Evolutionary conservation across 805 yeast genomes (phyloP).

Genomic region (Ogataea methylovora): DNA sequence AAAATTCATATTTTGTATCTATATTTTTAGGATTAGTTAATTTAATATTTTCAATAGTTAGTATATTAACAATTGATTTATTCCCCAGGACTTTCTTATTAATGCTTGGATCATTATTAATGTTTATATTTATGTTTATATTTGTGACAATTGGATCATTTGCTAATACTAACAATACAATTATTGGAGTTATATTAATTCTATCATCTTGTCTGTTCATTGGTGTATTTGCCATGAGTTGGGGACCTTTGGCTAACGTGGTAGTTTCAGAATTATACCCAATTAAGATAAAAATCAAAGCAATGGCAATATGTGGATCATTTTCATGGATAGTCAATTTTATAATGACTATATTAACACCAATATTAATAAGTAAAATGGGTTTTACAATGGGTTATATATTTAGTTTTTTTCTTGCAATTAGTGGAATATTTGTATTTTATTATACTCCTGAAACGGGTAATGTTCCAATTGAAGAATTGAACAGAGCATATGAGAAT

Average conservation of each 20-base stretch:
- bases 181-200: conserved; percentile 46
- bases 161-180: conserved; percentile 23
- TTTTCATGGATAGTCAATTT: conserved; percentile 60
- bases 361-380: conserved; percentile 52
- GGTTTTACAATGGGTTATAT: conserved; percentile 65
- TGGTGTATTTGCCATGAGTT: conserved; percentile 56
- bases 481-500: conserved; percentile 17
- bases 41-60: conserved; percentile 41
- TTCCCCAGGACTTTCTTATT: conserved; percentile 41
- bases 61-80: conserved; percentile 39
- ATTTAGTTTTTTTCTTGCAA: conserved; percentile 23
- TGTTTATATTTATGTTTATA: conserved; percentile 44
- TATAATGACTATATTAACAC: conserved; percentile 60
- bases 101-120: conserved; percentile 38
- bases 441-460: conserved; percentile 27
- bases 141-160: conserved; percentile 52
- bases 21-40: conserved; percentile 49
- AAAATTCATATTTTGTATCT: conserved; percentile 48
- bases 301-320: conserved; percentile 49
- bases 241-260: conserved; percentile 70
- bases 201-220: conserved; percentile 52
- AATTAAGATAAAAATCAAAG: conserved; percentile 47
- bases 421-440: conserved; percentile 17
- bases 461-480: conserved; percentile 10
- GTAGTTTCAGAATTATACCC: conserved; percentile 64